Evolutionary conservation across 192 early-diverging fungal genomes (phyloP).

Genomic region (Linderina pennispora): DNA sequence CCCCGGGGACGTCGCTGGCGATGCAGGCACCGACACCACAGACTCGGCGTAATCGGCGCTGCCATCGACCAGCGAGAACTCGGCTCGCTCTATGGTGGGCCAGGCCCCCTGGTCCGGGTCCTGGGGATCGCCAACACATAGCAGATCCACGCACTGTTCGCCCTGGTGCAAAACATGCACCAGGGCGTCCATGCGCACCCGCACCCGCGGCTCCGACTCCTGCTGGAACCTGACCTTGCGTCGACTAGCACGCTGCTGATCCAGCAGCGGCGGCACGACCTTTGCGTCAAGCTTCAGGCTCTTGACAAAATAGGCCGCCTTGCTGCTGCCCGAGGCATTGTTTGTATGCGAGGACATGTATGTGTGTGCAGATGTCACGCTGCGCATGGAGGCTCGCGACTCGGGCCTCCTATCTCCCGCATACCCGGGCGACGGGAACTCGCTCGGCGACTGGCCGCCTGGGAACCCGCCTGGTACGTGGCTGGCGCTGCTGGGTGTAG

Average conservation of each 20-base stretch:
- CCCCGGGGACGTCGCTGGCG: not conserved
- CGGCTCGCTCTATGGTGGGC: conserved; percentile 4
- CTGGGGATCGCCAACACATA: conserved; percentile 4
- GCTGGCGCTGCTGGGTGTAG: not conserved
- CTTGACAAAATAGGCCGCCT: conserved; percentile 9
- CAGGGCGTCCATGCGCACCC: conserved; percentile 13
- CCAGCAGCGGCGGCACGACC: conserved; percentile 11
- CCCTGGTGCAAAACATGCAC: conserved; percentile 9
- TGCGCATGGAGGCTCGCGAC: conserved; percentile 10
- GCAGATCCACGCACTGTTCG: conserved; percentile 14
- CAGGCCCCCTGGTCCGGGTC: too few species aligned
- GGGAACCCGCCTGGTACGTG: too few species aligned
- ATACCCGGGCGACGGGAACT: not conserved
- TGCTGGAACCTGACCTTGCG: not conserved
- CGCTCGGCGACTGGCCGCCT: too few species aligned
- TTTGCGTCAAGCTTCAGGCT: conserved; percentile 10
- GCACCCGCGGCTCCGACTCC: conserved; percentile 1
- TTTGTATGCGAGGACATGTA: not conserved
- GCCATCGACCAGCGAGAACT: not conserved
- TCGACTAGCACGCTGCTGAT: not conserved
- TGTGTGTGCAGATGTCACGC: conserved; percentile 1
- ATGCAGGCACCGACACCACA: not conserved
- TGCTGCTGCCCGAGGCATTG: conserved; percentile 1
- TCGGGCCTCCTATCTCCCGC: conserved; percentile 1
- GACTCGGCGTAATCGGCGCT: conserved; percentile 1